Conservation (phyloP, 768 basidiomycete genomes). For the Lactifluus pinguis region DNA sequence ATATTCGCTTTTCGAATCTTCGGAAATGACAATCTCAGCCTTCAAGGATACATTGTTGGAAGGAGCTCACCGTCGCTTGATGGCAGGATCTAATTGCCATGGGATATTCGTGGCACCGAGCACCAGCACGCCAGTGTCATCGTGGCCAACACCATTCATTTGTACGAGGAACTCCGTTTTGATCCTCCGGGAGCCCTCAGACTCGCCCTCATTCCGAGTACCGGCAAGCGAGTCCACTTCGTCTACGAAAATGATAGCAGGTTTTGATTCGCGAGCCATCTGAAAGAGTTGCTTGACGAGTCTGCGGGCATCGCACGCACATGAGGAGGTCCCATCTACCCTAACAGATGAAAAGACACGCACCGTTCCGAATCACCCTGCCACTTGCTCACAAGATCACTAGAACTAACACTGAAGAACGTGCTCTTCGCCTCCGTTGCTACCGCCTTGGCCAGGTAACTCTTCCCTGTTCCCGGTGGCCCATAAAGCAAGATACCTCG, state of each 20-base stretch:
- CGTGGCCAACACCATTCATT: conserved; percentile 98
- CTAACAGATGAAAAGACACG: conserved; percentile 21
- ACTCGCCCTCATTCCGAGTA: conserved; percentile 92
- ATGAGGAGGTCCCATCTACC: background rate
- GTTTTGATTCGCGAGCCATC: conserved; percentile 92
- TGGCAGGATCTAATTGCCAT: conserved; percentile 95
- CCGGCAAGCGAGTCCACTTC: conserved; percentile 96
- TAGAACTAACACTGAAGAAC: conserved; percentile 93
- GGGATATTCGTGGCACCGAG: conserved; percentile 98
- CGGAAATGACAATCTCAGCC: background rate
- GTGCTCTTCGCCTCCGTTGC: conserved; percentile 99
- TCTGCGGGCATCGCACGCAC: conserved; percentile 31
- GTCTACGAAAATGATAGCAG: conserved; percentile 98
- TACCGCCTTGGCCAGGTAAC: conserved; percentile 94
- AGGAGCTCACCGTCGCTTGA: conserved; percentile 73
- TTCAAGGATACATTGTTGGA: background rate
- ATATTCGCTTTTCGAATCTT: conserved; percentile 96
- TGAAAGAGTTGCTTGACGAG: conserved; percentile 94
- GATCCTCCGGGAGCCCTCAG: conserved; percentile 92
- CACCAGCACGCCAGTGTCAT: conserved; percentile 92
- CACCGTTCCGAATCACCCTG: conserved; percentile 97
- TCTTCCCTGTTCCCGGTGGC: conserved; percentile 96
- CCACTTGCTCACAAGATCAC: conserved; percentile 98
- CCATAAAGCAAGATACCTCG: conserved; percentile 92
- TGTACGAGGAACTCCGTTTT: conserved; percentile 98